Evolutionary conservation across 176 grass and related monocot species (phyloP).

Genomic region (Ananas comosus): DNA sequence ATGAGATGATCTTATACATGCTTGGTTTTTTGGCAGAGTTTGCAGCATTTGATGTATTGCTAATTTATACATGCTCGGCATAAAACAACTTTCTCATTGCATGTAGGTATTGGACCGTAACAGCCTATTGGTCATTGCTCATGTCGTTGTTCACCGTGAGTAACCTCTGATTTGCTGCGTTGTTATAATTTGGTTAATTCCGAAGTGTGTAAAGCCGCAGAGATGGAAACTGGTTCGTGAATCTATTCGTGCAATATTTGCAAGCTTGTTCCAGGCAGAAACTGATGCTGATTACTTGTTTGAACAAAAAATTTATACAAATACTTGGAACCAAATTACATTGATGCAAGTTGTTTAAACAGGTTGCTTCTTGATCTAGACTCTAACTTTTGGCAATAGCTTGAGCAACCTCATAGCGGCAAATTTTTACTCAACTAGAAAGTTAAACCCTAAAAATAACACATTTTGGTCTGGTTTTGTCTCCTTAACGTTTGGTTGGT

Average conservation of each 20-base stretch:
- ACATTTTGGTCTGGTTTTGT: too few relatives aligned
- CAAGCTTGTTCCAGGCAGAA: too few relatives aligned
- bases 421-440: background rate
- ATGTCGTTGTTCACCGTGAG: constrained; percentile 87
- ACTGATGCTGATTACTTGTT: too few relatives aligned
- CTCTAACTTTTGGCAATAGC: too few relatives aligned
- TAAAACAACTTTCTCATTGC: background rate
- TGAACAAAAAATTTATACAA: too few relatives aligned
- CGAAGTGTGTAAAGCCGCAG: background rate
- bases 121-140: constrained; percentile 70
- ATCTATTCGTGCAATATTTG: background rate
- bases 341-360: too few relatives aligned
- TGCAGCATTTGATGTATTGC: background rate
- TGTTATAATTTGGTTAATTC: constrained; percentile 7
- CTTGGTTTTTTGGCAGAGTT: background rate
- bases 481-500: too few relatives aligned
- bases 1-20: background rate
- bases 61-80: background rate
- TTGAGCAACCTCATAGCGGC: too few relatives aligned
- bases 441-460: background rate
- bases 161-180: constrained; percentile 5
- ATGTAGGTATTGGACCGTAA: constrained; percentile 54
- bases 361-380: background rate
- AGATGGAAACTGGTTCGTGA: background rate
- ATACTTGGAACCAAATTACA: too few relatives aligned